Evolutionary conservation across 2,329 filamentous ascomycete genomes (phyloP).

Genomic region (Dothiorella sarmentorum): DNA sequence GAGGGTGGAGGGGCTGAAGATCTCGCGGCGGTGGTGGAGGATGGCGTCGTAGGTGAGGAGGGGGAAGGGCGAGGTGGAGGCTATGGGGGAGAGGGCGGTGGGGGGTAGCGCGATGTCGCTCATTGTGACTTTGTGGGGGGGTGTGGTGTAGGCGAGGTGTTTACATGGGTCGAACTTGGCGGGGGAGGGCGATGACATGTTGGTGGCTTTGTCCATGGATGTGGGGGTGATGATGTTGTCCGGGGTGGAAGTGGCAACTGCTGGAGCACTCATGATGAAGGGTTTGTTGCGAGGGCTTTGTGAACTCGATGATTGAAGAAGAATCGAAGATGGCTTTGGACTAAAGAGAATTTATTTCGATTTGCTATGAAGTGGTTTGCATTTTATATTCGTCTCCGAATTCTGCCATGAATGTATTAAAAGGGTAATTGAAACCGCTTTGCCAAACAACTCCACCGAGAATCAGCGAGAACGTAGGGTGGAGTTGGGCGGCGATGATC

Average conservation of each 20-base stretch:
- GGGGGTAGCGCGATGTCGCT: constrained; percentile 13
- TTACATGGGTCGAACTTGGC: constrained; percentile 13
- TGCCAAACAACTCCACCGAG: background rate
- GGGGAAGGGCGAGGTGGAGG: constrained; percentile 19
- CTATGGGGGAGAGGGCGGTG: constrained; percentile 4
- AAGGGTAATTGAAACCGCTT: background rate
- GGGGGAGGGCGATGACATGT: background rate
- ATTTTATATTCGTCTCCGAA: background rate
- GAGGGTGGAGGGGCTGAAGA: constrained; percentile 18
- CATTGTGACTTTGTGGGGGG: constrained; percentile 9
- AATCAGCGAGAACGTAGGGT: background rate
- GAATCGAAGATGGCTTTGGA: background rate
- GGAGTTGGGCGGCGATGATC: background rate
- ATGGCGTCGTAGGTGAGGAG: constrained; percentile 20
- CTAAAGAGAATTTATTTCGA: background rate
- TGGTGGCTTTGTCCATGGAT: background rate
- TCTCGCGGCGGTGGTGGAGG: constrained; percentile 17
- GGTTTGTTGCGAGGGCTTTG: background rate
- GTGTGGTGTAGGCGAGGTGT: constrained; percentile 12
- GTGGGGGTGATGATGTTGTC: background rate
- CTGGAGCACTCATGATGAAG: background rate
- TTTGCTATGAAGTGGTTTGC: background rate
- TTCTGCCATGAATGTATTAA: background rate
- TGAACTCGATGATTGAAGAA: background rate
- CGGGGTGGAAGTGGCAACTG: background rate